Evolutionary conservation across 345 rosid genomes (phyloP), one percentile per base, ranked within the genome.

Genomic region (Aethionema arabicum): DNA sequence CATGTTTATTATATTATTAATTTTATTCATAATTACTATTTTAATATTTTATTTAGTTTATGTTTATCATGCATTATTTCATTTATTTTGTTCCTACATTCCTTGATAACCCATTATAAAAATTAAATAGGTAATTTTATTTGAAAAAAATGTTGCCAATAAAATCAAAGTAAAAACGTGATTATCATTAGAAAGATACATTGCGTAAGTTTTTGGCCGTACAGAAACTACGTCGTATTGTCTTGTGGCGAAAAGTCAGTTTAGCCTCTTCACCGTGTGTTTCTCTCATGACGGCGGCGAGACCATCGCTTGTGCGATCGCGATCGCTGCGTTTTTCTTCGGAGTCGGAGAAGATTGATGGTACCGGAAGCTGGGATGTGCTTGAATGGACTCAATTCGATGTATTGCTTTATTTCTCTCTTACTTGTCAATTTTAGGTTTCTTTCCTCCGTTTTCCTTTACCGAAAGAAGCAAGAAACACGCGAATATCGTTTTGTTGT

Each of bases 351-450:
- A 80, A 70, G 83, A 81, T 86, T 80, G 96, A 91, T 21, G 83
- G 80, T 53, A 72, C 83, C 46, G 88, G 85, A 47, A 81, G 91
- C 74, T 91, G 96, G 96, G 90, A 88, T 68, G 80, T 80, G 40
- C 78, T 88, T 62, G 98, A 85, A 66, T 91, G 96, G 96, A 80
- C 81, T 68, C 76, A 88, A 78, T 37, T 70, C 51, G 98, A 88
- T 74, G 96, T 85, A 48, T 31, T 33, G 4, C 35, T 45, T 36
- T 35, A 10, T 30, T 12, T 29, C 16, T 52, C 33, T 49, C 35
- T 46, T 5, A 47, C 59, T 16, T 51, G 2, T 66, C 63, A 35
- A 49, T 78, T 70, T 38, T 57, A 63, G 52, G 61, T 42, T 65
- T 72, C 47, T 43, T 37, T 15, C 56, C 21, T 11, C 32, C 11